Percentiles rank a stretch among this genome's conserved stretches.
These are phyloP conservation scores for Aspergillus asperescens DNA, from an alignment of 495 filamentous ascomycete species.

Conservation along the genomic window DNA sequence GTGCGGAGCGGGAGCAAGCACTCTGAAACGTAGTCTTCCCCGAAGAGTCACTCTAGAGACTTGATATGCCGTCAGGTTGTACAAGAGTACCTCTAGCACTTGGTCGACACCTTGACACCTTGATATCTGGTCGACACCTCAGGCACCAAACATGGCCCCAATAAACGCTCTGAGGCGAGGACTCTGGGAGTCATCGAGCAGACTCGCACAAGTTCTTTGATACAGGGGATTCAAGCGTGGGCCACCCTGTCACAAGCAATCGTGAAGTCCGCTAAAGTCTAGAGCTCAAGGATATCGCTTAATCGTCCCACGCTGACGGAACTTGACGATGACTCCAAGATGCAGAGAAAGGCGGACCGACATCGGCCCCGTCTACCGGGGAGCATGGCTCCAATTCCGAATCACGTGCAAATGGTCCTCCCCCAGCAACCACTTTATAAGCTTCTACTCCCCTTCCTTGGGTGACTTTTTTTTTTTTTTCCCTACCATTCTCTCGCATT, in stretches of 20 bases:
- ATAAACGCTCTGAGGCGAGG: not conserved
- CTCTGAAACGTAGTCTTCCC: no score
- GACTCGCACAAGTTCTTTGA: no score
- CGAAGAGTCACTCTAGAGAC: no score
- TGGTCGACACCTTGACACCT: no score
- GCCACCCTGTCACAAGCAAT: no score
- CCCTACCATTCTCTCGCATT: conserved; percentile 20
- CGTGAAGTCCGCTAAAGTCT: no score
- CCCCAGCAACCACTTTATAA: conserved; percentile 22
- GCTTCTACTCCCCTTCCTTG: conserved; percentile 6
- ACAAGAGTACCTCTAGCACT: no score
- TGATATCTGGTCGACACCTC: not conserved
- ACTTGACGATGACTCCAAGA: not conserved
- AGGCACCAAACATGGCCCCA: not conserved
- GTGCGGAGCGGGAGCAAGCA: no score
- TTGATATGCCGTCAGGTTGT: no score
- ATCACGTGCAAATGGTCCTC: conserved; percentile 22
- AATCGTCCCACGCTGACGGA: not conserved
- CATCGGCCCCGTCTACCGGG: conserved; percentile 34
- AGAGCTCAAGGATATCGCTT: not conserved
- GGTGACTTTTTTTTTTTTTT: conserved; percentile 17
- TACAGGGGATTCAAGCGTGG: no score
- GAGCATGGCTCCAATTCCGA: conserved; percentile 35
- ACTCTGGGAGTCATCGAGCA: no score
- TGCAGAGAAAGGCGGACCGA: not conserved